A percentile compares a stretch with the other conserved stretches of the same genome.
Evolutionary conservation across 306 rosid genomes (phyloP).

Genomic region (Vachellia collinsii): DNA sequence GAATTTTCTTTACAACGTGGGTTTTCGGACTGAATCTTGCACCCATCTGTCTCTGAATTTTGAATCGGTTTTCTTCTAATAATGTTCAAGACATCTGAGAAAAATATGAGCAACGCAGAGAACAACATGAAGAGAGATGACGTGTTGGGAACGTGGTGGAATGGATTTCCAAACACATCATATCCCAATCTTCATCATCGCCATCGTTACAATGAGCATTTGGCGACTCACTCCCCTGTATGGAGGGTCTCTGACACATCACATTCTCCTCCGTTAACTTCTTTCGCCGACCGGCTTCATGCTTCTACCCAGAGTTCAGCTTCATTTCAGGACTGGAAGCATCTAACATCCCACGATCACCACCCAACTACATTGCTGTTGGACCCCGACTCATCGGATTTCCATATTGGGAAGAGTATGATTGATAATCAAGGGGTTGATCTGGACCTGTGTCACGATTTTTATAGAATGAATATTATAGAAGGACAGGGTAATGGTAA

Average conservation of each 20-base stretch:
- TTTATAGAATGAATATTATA: slow-evolving; percentile 41
- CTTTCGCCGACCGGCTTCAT: slow-evolving; percentile 36
- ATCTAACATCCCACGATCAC: slow-evolving; percentile 25
- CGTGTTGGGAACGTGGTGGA: slow-evolving; percentile 14
- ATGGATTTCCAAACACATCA: slow-evolving; percentile 34
- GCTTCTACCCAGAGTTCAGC: slow-evolving; percentile 30
- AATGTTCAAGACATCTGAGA: slow-evolving; percentile 37
- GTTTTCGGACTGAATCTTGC: slow-evolving; percentile 30
- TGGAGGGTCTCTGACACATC: slow-evolving; percentile 39
- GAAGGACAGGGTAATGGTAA: slow-evolving; percentile 39
- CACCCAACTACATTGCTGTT: slow-evolving; percentile 22
- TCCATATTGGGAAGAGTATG: neutral
- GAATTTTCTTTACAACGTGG: neutral
- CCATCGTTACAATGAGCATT: slow-evolving; percentile 35
- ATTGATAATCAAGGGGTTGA: slow-evolving; percentile 37
- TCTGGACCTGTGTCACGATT: slow-evolving; percentile 42
- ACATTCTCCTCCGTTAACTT: slow-evolving; percentile 39
- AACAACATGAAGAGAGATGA: slow-evolving; percentile 32
- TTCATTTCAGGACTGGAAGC: slow-evolving; percentile 33
- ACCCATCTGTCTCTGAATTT: slow-evolving; percentile 3
- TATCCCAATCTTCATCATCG: slow-evolving; percentile 15
- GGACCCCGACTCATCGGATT: slow-evolving; percentile 22
- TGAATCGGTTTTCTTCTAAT: neutral
- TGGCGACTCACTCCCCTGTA: slow-evolving; percentile 38
- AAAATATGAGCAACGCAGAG: slow-evolving; percentile 27